phyloP scores from a whole-genome alignment of 768 basidiomycete species.

The Phallus indusiatus region DNA sequence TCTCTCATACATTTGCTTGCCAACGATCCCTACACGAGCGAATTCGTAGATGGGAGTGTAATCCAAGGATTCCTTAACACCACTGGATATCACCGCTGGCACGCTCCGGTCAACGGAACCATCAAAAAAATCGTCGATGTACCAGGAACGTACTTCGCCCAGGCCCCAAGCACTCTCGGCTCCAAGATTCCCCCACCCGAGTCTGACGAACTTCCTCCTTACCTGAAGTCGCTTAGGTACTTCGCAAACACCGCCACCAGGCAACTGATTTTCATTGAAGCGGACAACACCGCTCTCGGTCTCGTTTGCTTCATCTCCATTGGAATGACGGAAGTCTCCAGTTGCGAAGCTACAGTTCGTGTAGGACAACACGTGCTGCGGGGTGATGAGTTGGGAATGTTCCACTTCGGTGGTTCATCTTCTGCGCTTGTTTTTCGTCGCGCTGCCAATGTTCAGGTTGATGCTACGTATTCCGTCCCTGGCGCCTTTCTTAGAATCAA shows the following conservation, averaged over 20 bases:
- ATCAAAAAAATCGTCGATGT: slow-evolving; percentile 33
- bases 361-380: slow-evolving; percentile 35
- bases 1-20: slow-evolving; percentile 48
- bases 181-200: slow-evolving; percentile 18
- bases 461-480: background rate
- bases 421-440: slow-evolving; percentile 37
- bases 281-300: slow-evolving; percentile 42
- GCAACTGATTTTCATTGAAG: slow-evolving; percentile 44
- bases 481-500: slow-evolving; percentile 11
- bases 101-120: slow-evolving; percentile 41
- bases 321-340: slow-evolving; percentile 56
- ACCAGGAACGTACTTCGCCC: slow-evolving; percentile 43
- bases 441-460: slow-evolving; percentile 15
- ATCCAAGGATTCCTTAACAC: slow-evolving; percentile 52
- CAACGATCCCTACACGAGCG: slow-evolving; percentile 27
- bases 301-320: slow-evolving; percentile 48
- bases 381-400: slow-evolving; percentile 51
- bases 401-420: slow-evolving; percentile 57
- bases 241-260: slow-evolving; percentile 39
- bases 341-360: slow-evolving; percentile 41
- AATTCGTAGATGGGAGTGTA: slow-evolving; percentile 41
- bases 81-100: slow-evolving; percentile 54
- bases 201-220: background rate
- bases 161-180: slow-evolving; percentile 22
- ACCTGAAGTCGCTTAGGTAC: slow-evolving; percentile 29